These are phyloP conservation scores for Solanum paucissectum DNA, from an alignment of 257 asterid genomes.

Conservation along the genomic window DNA sequence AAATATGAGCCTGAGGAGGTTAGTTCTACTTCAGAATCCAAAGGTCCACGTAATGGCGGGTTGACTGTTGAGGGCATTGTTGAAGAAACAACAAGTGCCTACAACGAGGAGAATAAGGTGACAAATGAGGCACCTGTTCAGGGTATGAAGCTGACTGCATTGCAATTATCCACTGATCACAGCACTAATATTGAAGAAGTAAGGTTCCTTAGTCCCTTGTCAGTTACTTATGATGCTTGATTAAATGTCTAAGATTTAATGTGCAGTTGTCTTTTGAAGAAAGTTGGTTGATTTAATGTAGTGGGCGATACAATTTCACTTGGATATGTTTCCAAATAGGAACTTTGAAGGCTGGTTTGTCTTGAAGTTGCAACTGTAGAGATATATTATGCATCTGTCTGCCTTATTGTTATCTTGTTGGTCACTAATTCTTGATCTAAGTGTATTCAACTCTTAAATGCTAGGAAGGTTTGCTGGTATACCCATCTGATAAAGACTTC, in stretches of 20 bases:
- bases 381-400: background rate
- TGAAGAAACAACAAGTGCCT: conserved; percentile 44
- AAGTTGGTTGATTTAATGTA: background rate
- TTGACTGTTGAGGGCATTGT: conserved; percentile 41
- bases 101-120: conserved; percentile 29
- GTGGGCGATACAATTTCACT: background rate
- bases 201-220: conserved; percentile 8
- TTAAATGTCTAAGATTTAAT: background rate
- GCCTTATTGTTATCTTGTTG: background rate
- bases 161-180: conserved; percentile 93
- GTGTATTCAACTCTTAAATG: background rate
- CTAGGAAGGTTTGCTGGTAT: background rate
- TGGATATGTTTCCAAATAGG: background rate
- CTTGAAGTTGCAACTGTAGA: background rate
- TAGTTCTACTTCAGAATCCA: conserved; percentile 21
- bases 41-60: conserved; percentile 26
- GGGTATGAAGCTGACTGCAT: conserved; percentile 48
- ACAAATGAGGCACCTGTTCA: conserved; percentile 41
- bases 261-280: background rate
- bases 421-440: background rate
- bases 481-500: background rate
- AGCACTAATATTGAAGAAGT: conserved; percentile 97
- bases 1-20: conserved; percentile 50
- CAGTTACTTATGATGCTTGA: background rate
- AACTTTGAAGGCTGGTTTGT: background rate